phyloP scores from a whole-genome alignment of 169 alveolate species.

The Babesia microti region DNA sequence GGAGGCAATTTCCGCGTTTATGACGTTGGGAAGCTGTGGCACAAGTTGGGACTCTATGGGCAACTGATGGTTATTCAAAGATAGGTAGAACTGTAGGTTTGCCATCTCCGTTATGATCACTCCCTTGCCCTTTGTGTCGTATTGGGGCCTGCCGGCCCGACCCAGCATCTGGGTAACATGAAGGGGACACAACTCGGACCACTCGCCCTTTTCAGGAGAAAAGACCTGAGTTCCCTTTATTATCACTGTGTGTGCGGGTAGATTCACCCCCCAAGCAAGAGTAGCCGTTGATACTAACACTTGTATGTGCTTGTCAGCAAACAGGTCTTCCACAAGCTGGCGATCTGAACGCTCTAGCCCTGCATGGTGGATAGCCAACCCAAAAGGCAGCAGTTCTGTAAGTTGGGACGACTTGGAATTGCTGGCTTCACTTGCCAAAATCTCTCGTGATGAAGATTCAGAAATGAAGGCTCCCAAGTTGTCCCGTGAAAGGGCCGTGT shows the following conservation, averaged over 20 bases:
- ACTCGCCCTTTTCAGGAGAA: slow-evolving; percentile 92
- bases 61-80: slow-evolving; percentile 90
- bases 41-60: slow-evolving; percentile 93
- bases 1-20: slow-evolving; percentile 96
- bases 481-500: slow-evolving; percentile 78
- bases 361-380: slow-evolving; percentile 99
- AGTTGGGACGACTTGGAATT: slow-evolving; percentile 74
- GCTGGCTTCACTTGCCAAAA: slow-evolving; percentile 78
- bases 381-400: slow-evolving; percentile 91
- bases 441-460: slow-evolving; percentile 79
- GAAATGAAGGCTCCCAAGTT: slow-evolving; percentile 69
- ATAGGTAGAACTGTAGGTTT: slow-evolving; percentile 89
- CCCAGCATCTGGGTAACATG: slow-evolving; percentile 99
- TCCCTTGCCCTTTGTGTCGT: slow-evolving; percentile 98
- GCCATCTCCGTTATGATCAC: slow-evolving; percentile 90
- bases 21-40: slow-evolving; percentile 82
- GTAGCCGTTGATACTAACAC: slow-evolving; percentile 98
- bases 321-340: slow-evolving; percentile 91
- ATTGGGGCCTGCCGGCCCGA: slow-evolving; percentile 99
- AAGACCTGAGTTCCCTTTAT: slow-evolving; percentile 98
- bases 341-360: slow-evolving; percentile 96
- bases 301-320: slow-evolving; percentile 88
- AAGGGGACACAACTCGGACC: slow-evolving; percentile 95
- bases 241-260: slow-evolving; percentile 99
- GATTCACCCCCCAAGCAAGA: slow-evolving; percentile 99